Evolutionary conservation across 2,329 filamentous ascomycete species (phyloP).

Genomic region (Trichoderma koningii): DNA sequence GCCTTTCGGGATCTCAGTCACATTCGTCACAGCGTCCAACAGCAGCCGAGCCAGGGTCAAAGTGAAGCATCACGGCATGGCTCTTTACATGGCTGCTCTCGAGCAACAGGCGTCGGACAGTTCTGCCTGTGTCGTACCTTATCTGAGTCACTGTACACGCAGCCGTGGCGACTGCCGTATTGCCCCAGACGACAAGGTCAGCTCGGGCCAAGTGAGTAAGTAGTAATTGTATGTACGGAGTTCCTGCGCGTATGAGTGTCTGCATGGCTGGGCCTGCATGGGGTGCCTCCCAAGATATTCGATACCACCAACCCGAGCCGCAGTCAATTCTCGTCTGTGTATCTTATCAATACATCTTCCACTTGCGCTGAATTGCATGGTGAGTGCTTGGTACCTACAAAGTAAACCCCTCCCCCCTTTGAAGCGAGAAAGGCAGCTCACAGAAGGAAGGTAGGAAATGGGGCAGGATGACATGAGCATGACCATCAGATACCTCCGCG

Average conservation of each 20-base stretch:
- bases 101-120: neutral
- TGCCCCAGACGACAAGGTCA: constrained; percentile 18
- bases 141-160: neutral
- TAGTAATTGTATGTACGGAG: neutral
- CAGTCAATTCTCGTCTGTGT: neutral
- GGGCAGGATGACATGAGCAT: no score
- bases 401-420: neutral
- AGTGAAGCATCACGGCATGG: neutral
- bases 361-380: neutral
- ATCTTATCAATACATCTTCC: neutral
- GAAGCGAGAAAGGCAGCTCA: no score
- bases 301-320: neutral
- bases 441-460: no score
- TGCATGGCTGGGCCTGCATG: constrained; percentile 2
- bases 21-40: neutral
- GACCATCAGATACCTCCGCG: no score
- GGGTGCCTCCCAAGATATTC: neutral
- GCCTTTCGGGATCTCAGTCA: neutral
- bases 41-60: neutral
- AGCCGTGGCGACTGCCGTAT: constrained; percentile 7
- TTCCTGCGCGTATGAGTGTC: neutral
- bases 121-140: neutral
- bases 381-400: neutral
- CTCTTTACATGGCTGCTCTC: neutral
- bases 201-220: neutral